Evolutionary conservation across 352 stramenopile genomes (phyloP).

Genomic region (Phytopythium ostracodes): DNA sequence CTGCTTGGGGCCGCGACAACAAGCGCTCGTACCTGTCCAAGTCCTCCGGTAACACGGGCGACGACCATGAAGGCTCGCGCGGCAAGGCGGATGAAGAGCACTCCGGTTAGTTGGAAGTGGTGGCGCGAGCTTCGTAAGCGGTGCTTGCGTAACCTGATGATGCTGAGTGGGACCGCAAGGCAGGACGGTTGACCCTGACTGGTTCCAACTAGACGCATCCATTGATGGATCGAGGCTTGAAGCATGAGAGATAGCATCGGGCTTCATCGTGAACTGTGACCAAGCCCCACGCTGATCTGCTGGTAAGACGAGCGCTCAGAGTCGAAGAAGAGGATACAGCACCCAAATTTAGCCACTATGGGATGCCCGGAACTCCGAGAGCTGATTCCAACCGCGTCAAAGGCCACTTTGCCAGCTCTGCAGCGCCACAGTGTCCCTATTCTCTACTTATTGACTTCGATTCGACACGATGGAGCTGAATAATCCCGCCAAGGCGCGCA

Average conservation of each 20-base stretch:
- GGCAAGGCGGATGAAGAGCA: constrained; percentile 32
- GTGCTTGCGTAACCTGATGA: background rate
- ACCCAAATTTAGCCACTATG: background rate
- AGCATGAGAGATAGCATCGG: background rate
- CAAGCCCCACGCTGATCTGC: background rate
- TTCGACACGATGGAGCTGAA: background rate
- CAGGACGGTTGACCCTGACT: background rate
- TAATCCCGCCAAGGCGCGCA: constrained; percentile 36
- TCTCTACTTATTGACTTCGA: background rate
- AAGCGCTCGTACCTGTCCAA: constrained; percentile 52
- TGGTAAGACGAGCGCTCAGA: background rate
- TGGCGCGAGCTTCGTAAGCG: background rate
- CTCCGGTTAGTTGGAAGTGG: background rate
- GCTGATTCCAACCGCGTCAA: background rate
- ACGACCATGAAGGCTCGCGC: constrained; percentile 29
- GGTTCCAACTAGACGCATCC: background rate
- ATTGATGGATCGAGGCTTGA: background rate
- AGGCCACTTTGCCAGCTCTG: background rate
- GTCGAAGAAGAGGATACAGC: background rate
- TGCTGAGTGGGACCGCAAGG: background rate
- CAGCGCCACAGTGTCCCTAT: background rate
- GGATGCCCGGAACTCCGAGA: background rate
- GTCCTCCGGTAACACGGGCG: constrained; percentile 18
- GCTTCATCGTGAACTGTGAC: background rate
- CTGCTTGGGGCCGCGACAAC: constrained; percentile 52